phyloP scores from a whole-genome alignment of 257 asterid species.

The Fraxinus pennsylvanica region DNA sequence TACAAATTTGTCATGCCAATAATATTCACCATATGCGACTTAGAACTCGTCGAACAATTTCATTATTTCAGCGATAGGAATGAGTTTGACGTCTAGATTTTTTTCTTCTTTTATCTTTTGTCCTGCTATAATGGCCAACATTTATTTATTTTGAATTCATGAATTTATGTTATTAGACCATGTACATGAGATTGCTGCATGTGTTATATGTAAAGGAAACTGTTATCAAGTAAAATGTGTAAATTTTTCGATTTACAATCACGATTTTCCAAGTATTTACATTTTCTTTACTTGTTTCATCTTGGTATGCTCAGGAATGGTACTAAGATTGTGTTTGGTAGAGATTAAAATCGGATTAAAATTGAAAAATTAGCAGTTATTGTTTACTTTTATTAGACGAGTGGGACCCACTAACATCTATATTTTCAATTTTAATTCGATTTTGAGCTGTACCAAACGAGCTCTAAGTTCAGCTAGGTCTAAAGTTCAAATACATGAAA shows the following conservation, averaged over 20 bases:
- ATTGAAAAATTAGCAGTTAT: too few species aligned
- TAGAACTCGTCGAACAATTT: not conserved
- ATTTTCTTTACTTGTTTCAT: not conserved
- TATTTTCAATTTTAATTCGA: too few species aligned
- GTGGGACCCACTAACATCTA: too few species aligned
- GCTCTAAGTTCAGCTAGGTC: not conserved
- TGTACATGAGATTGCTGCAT: not conserved
- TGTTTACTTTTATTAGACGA: too few species aligned
- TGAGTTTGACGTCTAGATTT: not conserved
- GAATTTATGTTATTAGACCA: not conserved
- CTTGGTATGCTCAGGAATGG: not conserved
- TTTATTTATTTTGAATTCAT: not conserved
- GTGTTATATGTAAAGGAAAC: not conserved
- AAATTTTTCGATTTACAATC: not conserved
- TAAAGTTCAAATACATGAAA: not conserved
- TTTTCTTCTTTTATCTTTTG: conserved; percentile 1
- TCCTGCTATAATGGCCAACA: not conserved
- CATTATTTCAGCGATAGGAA: not conserved
- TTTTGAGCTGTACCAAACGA: too few species aligned
- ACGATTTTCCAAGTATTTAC: not conserved
- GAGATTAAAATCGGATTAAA: too few species aligned
- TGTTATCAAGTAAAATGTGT: not conserved
- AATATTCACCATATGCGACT: conserved; percentile 17
- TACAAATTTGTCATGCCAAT: not conserved
- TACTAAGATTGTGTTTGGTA: not conserved